Conservation (phyloP, 257 asterid genomes). For the Solanum rostratum region DNA sequence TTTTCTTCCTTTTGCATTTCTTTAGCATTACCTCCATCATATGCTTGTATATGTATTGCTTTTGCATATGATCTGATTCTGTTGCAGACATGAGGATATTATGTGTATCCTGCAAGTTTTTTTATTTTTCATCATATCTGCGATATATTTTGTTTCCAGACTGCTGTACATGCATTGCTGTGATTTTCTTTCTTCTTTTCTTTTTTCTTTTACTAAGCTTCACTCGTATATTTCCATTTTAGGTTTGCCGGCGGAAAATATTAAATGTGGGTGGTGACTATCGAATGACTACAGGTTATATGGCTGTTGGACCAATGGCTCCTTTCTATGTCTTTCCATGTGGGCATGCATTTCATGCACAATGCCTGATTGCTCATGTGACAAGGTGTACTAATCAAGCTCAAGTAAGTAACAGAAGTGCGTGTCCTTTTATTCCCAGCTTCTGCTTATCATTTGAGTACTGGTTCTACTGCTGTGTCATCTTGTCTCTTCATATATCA, state of each 20-base stretch:
- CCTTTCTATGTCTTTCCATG: conserved; percentile 98
- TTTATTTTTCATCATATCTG: not conserved
- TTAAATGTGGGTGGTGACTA: conserved; percentile 55
- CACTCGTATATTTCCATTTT: conserved; percentile 7
- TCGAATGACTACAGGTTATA: conserved; percentile 56
- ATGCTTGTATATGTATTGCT: not conserved
- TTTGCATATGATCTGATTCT: not conserved
- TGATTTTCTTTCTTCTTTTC: not conserved
- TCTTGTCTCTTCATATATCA: not conserved
- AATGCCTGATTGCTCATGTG: conserved; percentile 88
- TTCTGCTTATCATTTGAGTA: not conserved
- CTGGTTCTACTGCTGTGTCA: not conserved
- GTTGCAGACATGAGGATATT: not conserved
- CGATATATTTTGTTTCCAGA: not conserved
- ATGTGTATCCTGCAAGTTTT: not conserved
- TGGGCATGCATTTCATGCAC: conserved; percentile 89
- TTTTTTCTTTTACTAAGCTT: not conserved
- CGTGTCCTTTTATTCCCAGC: not conserved
- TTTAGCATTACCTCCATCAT: not conserved
- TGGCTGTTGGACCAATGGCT: conserved; percentile 80
- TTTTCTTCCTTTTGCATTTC: not conserved
- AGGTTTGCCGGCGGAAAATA: conserved; percentile 82
- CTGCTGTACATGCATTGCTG: not conserved
- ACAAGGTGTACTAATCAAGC: conserved; percentile 72
- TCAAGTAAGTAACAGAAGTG: conserved; percentile 52